Conservation (phyloP, 305 asterid species). For the Fraxinus albicans region DNA sequence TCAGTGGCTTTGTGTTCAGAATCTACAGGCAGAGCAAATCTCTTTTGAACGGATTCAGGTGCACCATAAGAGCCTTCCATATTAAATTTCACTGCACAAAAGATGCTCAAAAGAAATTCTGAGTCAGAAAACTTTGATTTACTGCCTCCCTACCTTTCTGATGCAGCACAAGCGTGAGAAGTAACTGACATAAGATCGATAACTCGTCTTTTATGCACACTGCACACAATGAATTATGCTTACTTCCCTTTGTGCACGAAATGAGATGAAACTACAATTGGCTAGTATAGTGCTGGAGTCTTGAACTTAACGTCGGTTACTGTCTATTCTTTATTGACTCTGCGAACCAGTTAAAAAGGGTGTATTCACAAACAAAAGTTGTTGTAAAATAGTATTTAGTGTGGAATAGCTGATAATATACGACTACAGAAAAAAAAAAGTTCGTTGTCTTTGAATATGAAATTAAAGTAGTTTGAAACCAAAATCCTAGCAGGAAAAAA, state of each 20-base stretch:
- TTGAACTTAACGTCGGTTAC: not conserved
- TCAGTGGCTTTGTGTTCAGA: constrained; percentile 73
- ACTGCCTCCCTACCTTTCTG: not conserved
- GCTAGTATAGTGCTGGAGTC: constrained; percentile 18
- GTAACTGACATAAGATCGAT: not conserved
- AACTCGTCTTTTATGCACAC: not conserved
- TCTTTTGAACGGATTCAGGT: constrained; percentile 24
- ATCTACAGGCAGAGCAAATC: constrained; percentile 61
- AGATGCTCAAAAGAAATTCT: not conserved
- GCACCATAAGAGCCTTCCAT: constrained; percentile 37
- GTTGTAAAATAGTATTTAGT: too few species aligned
- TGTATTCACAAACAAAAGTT: too few species aligned
- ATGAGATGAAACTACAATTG: not conserved
- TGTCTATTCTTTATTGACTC: not conserved
- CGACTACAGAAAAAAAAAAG: not conserved
- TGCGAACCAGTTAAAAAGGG: not conserved
- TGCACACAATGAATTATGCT: not conserved
- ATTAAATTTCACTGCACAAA: not conserved
- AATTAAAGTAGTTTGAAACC: not conserved
- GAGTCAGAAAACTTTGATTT: not conserved
- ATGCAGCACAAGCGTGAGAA: not conserved
- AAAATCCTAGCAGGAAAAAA: not conserved
- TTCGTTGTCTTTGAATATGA: not conserved
- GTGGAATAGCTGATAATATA: not conserved
- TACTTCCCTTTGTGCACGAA: not conserved